These are phyloP conservation scores for Macrolepiota albuminosa DNA, from an alignment of 768 basidiomycete species.

Conservation along the genomic window DNA sequence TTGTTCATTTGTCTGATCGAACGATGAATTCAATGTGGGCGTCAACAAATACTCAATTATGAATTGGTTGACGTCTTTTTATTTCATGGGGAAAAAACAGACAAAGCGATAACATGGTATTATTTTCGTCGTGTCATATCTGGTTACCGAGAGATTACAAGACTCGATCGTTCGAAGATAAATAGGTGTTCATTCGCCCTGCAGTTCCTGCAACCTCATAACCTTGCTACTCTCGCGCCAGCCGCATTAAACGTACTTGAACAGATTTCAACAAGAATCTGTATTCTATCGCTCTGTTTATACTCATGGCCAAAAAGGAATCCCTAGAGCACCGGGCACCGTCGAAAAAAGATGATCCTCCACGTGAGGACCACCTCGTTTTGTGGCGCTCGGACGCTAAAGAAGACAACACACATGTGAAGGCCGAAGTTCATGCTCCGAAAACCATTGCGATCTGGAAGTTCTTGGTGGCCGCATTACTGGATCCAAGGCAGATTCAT, in stretches of 20 bases:
- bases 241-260: background rate
- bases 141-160: background rate
- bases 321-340: accelerated
- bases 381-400: too few relatives aligned
- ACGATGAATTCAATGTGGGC: too few relatives aligned
- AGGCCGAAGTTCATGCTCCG: background rate
- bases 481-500: background rate
- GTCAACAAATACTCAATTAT: too few relatives aligned
- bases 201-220: background rate
- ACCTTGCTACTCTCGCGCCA: too few relatives aligned
- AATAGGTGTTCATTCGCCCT: background rate
- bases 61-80: background rate
- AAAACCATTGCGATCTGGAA: background rate
- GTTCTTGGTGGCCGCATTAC: background rate
- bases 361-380: too few relatives aligned
- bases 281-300: background rate
- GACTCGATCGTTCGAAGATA: background rate
- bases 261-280: background rate
- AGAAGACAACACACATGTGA: background rate
- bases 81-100: background rate
- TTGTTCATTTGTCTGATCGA: too few relatives aligned
- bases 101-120: background rate
- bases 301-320: background rate
- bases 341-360: too few relatives aligned
- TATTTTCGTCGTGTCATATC: background rate